Percentiles rank a stretch among this genome's conserved stretches.
These are phyloP conservation scores for Colletotrichum cereale DNA, from an alignment of 2,329 filamentous ascomycete species.

Conservation along the genomic window DNA sequence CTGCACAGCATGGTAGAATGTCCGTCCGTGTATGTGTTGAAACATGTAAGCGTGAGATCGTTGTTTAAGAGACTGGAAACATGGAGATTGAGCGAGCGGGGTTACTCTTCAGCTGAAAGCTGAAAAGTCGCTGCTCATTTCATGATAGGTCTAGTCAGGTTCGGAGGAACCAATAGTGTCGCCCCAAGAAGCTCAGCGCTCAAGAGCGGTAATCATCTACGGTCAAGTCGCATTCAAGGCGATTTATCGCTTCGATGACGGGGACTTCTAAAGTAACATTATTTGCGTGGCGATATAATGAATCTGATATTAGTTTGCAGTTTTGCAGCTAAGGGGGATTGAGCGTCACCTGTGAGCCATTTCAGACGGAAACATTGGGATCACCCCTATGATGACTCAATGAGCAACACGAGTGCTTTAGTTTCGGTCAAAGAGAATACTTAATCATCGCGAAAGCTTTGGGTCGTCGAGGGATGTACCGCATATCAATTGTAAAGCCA, in stretches of 20 bases:
- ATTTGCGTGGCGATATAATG: neutral
- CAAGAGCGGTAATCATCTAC: neutral
- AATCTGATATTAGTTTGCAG: neutral
- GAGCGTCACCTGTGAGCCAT: neutral
- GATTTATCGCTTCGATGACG: neutral
- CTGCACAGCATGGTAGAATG: neutral
- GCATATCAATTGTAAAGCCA: neutral
- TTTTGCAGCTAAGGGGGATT: neutral
- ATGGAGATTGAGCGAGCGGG: neutral
- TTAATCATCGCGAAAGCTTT: neutral
- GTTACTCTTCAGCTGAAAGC: neutral
- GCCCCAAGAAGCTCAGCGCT: neutral
- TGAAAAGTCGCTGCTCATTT: neutral
- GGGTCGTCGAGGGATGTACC: neutral
- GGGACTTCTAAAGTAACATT: too few species aligned
- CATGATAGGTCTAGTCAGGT: neutral
- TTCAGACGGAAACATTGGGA: neutral
- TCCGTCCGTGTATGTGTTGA: neutral
- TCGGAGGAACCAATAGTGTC: neutral
- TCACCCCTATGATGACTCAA: neutral
- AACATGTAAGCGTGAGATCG: neutral
- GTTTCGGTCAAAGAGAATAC: neutral
- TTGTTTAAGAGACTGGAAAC: too few species aligned
- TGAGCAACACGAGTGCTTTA: neutral
- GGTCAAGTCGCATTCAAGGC: neutral